Evolutionary conservation across 441 rosid genomes (phyloP).

Genomic region (Gossypium schwendimanii): DNA sequence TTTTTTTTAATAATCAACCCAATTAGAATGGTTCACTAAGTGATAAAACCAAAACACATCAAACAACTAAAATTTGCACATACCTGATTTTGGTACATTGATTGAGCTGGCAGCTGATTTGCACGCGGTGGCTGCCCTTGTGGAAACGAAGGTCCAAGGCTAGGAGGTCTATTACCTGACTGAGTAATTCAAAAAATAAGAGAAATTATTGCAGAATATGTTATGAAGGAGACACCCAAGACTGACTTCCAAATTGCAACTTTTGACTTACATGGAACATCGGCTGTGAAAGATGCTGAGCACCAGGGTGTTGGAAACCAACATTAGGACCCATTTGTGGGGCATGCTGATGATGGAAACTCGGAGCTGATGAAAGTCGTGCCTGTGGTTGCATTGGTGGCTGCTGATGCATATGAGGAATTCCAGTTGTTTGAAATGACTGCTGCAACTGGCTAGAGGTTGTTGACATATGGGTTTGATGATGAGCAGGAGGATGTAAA

Average conservation of each 20-base stretch:
- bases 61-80: neutral
- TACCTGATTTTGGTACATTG: slow-evolving; percentile 49
- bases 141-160: slow-evolving; percentile 51
- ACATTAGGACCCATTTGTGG: slow-evolving; percentile 51
- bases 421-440: slow-evolving; percentile 47
- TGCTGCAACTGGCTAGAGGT: slow-evolving; percentile 65
- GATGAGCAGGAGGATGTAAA: slow-evolving; percentile 52
- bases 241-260: slow-evolving; percentile 6
- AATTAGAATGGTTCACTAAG: neutral
- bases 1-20: neutral
- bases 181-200: slow-evolving; percentile 27
- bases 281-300: slow-evolving; percentile 69
- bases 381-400: slow-evolving; percentile 52
- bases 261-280: slow-evolving; percentile 62
- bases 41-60: neutral
- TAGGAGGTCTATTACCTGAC: slow-evolving; percentile 53
- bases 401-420: slow-evolving; percentile 54
- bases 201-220: neutral
- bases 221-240: neutral
- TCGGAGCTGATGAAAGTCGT: slow-evolving; percentile 40
- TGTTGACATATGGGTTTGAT: slow-evolving; percentile 58
- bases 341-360: slow-evolving; percentile 65
- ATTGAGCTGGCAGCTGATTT: slow-evolving; percentile 44
- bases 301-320: slow-evolving; percentile 63
- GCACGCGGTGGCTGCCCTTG: slow-evolving; percentile 57